Evolutionary conservation across 2,329 filamentous ascomycete species (phyloP).

Genomic region (Hypoxylon sp.): DNA sequence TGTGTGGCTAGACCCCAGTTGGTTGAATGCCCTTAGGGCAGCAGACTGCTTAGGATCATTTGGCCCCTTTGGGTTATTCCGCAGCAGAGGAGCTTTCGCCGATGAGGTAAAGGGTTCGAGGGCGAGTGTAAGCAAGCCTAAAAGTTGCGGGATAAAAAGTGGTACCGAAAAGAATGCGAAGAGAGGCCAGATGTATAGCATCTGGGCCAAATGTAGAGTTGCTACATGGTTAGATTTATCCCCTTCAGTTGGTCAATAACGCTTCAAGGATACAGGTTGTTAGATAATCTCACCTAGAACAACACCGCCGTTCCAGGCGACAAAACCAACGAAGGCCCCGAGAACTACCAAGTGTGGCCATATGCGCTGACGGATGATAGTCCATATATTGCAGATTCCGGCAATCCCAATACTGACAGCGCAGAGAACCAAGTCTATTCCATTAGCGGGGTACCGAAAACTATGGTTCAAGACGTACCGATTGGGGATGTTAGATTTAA

Average conservation of each 20-base stretch:
- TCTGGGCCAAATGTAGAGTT: slow-evolving; percentile 88
- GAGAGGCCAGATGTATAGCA: slow-evolving; percentile 96
- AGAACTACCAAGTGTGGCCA: slow-evolving; percentile 76
- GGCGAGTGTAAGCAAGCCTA: slow-evolving; percentile 56
- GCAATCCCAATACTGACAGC: slow-evolving; percentile 75
- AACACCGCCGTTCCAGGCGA: slow-evolving; percentile 90
- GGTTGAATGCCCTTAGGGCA: slow-evolving; percentile 42
- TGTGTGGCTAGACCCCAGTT: slow-evolving; percentile 52
- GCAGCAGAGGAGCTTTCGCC: not conserved
- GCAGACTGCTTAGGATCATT: slow-evolving; percentile 18
- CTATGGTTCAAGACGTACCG: slow-evolving; percentile 59
- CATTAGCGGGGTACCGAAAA: not conserved
- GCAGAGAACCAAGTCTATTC: slow-evolving; percentile 68
- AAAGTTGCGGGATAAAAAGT: slow-evolving; percentile 70
- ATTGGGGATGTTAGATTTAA: slow-evolving; percentile 64
- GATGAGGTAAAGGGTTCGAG: slow-evolving; percentile 21
- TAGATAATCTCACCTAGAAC: slow-evolving; percentile 76
- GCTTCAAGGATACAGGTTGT: not conserved
- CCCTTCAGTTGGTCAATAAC: slow-evolving; percentile 65
- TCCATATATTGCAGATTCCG: slow-evolving; percentile 64
- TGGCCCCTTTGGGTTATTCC: not conserved
- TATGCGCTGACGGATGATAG: slow-evolving; percentile 61
- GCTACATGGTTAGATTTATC: slow-evolving; percentile 96
- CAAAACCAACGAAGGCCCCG: slow-evolving; percentile 78
- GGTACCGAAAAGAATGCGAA: slow-evolving; percentile 91